A percentile compares a stretch with the other conserved stretches of the same genome.
These are phyloP conservation scores for Bonia amplexicaulis DNA, from an alignment of 176 grass and related monocot species.

Conservation along the genomic window DNA sequence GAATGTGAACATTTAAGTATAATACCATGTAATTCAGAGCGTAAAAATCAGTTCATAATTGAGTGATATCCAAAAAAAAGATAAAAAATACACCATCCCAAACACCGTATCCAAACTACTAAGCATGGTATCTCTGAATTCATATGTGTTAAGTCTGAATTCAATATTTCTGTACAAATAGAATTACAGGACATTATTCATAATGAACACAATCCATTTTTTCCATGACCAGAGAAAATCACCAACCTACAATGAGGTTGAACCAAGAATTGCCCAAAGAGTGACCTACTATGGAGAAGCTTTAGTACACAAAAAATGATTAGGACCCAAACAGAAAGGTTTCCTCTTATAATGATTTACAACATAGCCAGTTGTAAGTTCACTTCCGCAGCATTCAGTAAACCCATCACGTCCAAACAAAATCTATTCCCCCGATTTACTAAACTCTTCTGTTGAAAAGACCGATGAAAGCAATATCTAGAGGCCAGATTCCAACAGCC, in stretches of 20 bases:
- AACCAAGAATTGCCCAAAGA: neutral
- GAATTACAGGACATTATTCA: neutral
- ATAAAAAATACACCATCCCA: neutral
- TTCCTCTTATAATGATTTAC: neutral
- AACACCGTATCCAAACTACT: neutral
- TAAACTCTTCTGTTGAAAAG: neutral
- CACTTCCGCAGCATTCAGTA: neutral
- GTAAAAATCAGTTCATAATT: neutral
- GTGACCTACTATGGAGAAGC: neutral
- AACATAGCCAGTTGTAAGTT: neutral
- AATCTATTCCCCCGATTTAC: neutral
- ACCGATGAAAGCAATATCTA: neutral
- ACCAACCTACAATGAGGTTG: neutral
- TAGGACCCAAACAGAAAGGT: neutral
- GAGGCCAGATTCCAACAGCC: neutral
- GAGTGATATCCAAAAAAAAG: neutral
- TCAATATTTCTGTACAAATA: neutral
- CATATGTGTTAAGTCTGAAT: neutral
- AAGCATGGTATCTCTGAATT: neutral
- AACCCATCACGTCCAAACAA: neutral
- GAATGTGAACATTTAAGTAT: neutral
- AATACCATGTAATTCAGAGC: neutral
- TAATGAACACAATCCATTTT: neutral
- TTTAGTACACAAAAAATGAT: neutral
- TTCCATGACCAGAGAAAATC: neutral